Conservation (phyloP, 345 rosid species). For the Alliaria petiolata region DNA sequence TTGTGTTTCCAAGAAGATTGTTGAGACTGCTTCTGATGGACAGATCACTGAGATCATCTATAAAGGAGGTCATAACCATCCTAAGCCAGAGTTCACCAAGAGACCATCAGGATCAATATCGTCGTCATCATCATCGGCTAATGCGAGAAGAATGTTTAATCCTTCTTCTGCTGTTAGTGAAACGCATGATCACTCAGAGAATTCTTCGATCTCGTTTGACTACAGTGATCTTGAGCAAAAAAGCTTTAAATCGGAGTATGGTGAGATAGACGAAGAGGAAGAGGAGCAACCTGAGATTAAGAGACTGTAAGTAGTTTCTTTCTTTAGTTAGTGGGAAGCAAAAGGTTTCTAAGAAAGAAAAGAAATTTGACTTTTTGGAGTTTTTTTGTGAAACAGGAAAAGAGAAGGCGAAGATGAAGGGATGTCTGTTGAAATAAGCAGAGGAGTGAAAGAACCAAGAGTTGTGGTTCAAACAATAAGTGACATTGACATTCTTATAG, state of each 20-base stretch:
- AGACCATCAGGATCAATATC: constrained; percentile 53
- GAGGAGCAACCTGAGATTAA: constrained; percentile 75
- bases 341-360: neutral
- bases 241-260: constrained; percentile 59
- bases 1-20: constrained; percentile 93
- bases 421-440: constrained; percentile 67
- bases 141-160: constrained; percentile 35
- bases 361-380: too few species aligned
- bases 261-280: constrained; percentile 61
- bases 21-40: constrained; percentile 84
- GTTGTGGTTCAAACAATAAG: constrained; percentile 96
- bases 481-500: constrained; percentile 89
- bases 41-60: constrained; percentile 95
- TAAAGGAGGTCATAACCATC: constrained; percentile 92
- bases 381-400: constrained; percentile 57
- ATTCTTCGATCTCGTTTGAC: constrained; percentile 71
- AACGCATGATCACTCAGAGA: constrained; percentile 62
- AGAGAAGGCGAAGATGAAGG: constrained; percentile 76
- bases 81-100: constrained; percentile 81
- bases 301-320: constrained; percentile 66
- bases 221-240: constrained; percentile 65
- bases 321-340: neutral
- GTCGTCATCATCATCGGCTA: constrained; percentile 8
- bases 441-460: constrained; percentile 91
- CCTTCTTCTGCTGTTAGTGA: constrained; percentile 34